A percentile compares a stretch with the other conserved stretches of the same genome.
phyloP scores from a whole-genome alignment of 176 grass and related monocot genomes.

The Phoenix roebelenii region DNA sequence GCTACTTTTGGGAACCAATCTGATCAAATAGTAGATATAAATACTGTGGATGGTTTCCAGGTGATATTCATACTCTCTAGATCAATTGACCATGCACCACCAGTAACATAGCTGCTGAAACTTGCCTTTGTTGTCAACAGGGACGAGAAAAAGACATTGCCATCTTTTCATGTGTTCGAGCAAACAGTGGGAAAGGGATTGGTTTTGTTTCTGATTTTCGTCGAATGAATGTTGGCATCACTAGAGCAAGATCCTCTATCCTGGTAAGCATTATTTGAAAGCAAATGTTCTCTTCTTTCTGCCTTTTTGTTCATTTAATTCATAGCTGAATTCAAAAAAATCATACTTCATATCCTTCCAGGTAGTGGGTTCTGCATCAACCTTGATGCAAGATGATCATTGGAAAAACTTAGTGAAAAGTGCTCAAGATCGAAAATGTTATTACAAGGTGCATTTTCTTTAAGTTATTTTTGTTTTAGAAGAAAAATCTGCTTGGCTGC shows the following conservation, averaged over 20 bases:
- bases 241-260: slow-evolving; percentile 80
- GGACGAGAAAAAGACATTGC: slow-evolving; percentile 90
- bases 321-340: not conserved
- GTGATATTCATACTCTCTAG: slow-evolving; percentile 8
- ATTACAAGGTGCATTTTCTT: slow-evolving; percentile 44
- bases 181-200: slow-evolving; percentile 71
- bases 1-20: slow-evolving; percentile 77
- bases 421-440: slow-evolving; percentile 55
- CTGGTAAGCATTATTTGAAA: slow-evolving; percentile 35
- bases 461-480: slow-evolving; percentile 1
- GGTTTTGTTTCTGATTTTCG: slow-evolving; percentile 89
- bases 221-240: slow-evolving; percentile 97
- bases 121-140: slow-evolving; percentile 15
- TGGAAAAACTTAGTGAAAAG: slow-evolving; percentile 81
- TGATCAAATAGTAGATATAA: slow-evolving; percentile 82
- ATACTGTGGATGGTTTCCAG: slow-evolving; percentile 96
- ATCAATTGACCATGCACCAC: no score
- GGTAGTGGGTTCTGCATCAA: slow-evolving; percentile 85
- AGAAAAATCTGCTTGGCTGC: not conserved
- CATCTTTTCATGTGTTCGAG: slow-evolving; percentile 92
- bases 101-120: no score
- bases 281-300: not conserved
- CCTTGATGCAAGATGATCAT: slow-evolving; percentile 74
- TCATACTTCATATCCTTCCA: slow-evolving; percentile 6
- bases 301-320: not conserved